Percentiles rank a stretch among this genome's conserved stretches.
Evolutionary conservation across 176 grass and related monocot genomes (phyloP).

Genomic region (Eragrostis nindensis): DNA sequence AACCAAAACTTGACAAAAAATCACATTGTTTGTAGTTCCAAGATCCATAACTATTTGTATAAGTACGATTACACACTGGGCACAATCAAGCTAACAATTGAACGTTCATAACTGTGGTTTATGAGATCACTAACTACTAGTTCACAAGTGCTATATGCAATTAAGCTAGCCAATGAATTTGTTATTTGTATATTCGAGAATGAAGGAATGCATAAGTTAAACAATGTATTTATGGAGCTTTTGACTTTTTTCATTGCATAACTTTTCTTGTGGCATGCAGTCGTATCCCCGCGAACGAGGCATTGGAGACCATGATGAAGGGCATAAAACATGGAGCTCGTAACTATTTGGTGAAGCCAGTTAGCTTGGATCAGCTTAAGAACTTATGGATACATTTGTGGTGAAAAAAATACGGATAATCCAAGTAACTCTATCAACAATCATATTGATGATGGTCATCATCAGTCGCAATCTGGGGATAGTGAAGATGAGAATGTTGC

Average conservation of each 20-base stretch:
- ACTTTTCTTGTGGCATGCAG: slow-evolving; percentile 34
- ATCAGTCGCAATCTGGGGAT: neutral
- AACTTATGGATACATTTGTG: slow-evolving; percentile 70
- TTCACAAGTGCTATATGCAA: neutral
- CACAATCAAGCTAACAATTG: neutral
- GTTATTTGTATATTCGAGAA: neutral
- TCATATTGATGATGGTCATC: neutral
- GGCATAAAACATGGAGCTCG: slow-evolving; percentile 55
- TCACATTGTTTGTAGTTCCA: neutral
- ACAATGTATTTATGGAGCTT: neutral
- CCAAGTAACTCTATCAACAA: neutral
- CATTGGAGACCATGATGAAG: slow-evolving; percentile 48
- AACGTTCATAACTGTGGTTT: neutral
- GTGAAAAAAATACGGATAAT: slow-evolving; percentile 13
- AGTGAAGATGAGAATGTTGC: neutral
- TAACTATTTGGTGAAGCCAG: slow-evolving; percentile 67
- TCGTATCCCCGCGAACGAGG: slow-evolving; percentile 58
- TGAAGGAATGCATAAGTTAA: neutral
- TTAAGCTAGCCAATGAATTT: neutral
- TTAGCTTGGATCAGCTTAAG: slow-evolving; percentile 43
- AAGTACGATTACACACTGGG: neutral
- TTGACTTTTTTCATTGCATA: neutral
- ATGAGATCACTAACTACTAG: neutral
- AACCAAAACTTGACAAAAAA: too few relatives aligned
- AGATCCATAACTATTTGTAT: neutral